These are phyloP conservation scores for Aspergillus niger DNA, from an alignment of 2,329 filamentous ascomycete species.

Conservation along the genomic window DNA sequence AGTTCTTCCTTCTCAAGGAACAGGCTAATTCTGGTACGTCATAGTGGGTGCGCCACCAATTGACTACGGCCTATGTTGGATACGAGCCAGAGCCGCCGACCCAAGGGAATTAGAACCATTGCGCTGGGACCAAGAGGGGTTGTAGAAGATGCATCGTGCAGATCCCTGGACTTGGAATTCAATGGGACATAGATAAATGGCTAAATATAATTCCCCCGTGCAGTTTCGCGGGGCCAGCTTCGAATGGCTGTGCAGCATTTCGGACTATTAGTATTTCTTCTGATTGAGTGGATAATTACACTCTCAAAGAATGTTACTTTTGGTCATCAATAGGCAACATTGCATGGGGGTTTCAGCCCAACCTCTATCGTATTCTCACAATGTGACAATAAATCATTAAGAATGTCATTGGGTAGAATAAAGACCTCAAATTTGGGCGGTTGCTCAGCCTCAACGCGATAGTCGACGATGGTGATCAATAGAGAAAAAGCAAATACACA, in stretches of 20 bases:
- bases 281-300: neutral
- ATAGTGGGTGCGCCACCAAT: constrained; percentile 5
- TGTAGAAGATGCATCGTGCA: too few species aligned
- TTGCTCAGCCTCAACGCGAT: neutral
- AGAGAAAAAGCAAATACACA: neutral
- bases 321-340: neutral
- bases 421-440: neutral
- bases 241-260: neutral
- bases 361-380: neutral
- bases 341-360: neutral
- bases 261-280: neutral
- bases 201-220: too few species aligned
- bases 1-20: neutral
- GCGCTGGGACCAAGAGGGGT: neutral
- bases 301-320: too few species aligned
- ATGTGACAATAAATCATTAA: neutral
- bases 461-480: too few species aligned
- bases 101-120: neutral
- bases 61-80: neutral
- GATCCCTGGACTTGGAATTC: too few species aligned
- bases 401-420: neutral
- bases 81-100: neutral
- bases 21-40: neutral
- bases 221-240: too few species aligned
- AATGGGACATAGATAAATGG: too few species aligned